Evolutionary conservation across 2,329 filamentous ascomycete species (phyloP), one percentile per base, ranked within the genome.

Genomic region (Nemania diffusa): DNA sequence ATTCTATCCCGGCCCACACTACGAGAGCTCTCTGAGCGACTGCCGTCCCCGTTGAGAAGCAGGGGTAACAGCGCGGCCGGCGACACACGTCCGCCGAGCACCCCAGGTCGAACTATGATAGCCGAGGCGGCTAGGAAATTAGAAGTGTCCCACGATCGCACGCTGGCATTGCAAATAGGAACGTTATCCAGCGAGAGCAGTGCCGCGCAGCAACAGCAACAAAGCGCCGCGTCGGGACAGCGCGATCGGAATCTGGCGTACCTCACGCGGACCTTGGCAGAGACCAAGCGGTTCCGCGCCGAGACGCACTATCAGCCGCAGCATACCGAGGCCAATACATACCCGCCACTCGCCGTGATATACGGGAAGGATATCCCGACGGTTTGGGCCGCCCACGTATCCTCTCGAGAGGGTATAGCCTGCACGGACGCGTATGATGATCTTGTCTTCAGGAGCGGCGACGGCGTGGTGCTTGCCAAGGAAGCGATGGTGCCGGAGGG

Each of bases 361-460:
- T 97, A 97, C 79, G 92, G 92, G 63, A 97, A 97, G 78, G 89
- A 89, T 26, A 92, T 91, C 0, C 94, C 94, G 0, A 97, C 94
- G 0, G 92, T 97, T 0, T 93, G 90, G 76, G 93, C 91, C 0
- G 93, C 92, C 0, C 89, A 90, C 51, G 93, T 98, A 0, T 81
- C 86, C 15, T 88, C 88, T 1, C 84, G 86, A 3, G 93, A 95
- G 61, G 89, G 86, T 0, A 97, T 97, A 71, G 87, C 89, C 57
- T 88, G 89, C 68, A 83, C 88, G 0, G 93, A 97, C 78, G 90
- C 89, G 0, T 97, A 97, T 77, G 93, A 97, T 71, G 91, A 97
- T 73, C 84, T 98, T 2, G 87, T 93, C 0, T 97, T 97, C 80
- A 91, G 92, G 0, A 91, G 90, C 24, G 94, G 94, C 1, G 94